Conservation (phyloP, 1,284 basidiomycete species). For the Peniophora sp. region DNA sequence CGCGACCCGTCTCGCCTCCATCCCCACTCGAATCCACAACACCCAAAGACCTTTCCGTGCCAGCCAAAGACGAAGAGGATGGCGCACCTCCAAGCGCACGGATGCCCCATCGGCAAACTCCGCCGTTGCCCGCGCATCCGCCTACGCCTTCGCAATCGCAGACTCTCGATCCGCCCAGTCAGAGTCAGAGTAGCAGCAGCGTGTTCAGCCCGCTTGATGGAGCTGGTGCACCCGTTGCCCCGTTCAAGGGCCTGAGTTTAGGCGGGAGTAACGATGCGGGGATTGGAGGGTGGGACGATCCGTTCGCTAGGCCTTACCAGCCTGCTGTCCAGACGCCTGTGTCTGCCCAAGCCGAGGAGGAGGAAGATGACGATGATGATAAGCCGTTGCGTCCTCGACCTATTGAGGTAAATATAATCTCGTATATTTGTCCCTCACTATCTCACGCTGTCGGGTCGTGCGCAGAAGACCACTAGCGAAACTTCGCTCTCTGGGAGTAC, state of each 20-base stretch:
- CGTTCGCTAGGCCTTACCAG: conserved; percentile 19
- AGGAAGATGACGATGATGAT: conserved; percentile 68
- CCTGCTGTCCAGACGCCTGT: conserved; percentile 7
- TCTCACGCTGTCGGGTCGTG: neutral
- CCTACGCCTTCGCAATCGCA: conserved; percentile 13
- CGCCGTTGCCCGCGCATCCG: conserved; percentile 9
- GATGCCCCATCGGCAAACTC: conserved; percentile 14
- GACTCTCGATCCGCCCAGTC: conserved; percentile 16
- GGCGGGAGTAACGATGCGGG: conserved; percentile 56
- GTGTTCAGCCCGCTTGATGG: conserved; percentile 50
- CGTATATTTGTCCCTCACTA: neutral
- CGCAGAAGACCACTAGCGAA: neutral
- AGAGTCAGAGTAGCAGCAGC: too few species aligned
- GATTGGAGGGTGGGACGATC: conserved; percentile 51
- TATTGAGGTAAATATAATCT: conserved; percentile 16
- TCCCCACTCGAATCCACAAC: neutral
- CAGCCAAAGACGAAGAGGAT: conserved; percentile 12
- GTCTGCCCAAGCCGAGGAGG: conserved; percentile 24
- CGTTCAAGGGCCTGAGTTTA: conserved; percentile 44
- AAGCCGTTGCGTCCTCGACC: conserved; percentile 40
- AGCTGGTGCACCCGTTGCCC: conserved; percentile 13
- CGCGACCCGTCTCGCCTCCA: conserved; percentile 4
- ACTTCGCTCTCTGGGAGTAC: too few species aligned
- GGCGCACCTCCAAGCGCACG: conserved; percentile 12
- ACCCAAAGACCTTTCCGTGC: conserved; percentile 9